These are phyloP conservation scores for Fonticula alba DNA, from an alignment of 78 protist species.

Conservation along the genomic window DNA sequence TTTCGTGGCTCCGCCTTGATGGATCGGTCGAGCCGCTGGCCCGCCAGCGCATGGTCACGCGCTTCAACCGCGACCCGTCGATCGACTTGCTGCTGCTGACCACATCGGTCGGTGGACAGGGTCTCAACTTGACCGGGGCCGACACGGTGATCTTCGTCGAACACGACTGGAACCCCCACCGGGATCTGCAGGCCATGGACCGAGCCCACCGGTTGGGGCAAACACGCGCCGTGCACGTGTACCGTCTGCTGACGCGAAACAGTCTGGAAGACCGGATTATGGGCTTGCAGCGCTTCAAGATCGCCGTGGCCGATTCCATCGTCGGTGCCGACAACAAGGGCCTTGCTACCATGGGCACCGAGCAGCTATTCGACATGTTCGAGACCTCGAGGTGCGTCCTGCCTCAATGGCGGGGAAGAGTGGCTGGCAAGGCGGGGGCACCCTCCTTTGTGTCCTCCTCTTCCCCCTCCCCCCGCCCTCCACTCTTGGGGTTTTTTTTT, in stretches of 20 bases:
- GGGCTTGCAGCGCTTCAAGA: slow-evolving; percentile 78
- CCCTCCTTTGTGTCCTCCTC: too few species aligned
- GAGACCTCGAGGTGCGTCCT: too few species aligned
- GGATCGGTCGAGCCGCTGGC: slow-evolving; percentile 13
- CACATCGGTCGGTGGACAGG: slow-evolving; percentile 91
- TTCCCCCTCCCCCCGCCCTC: too few species aligned
- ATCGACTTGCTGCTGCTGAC: slow-evolving; percentile 57
- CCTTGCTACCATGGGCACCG: slow-evolving; percentile 40
- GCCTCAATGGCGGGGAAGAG: too few species aligned
- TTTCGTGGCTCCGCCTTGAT: slow-evolving; percentile 67
- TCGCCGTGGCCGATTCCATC: slow-evolving; percentile 53
- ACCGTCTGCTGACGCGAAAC: slow-evolving; percentile 63
- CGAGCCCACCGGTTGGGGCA: slow-evolving; percentile 93
- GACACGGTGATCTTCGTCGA: slow-evolving; percentile 91
- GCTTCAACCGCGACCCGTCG: slow-evolving; percentile 69
- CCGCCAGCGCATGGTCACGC: slow-evolving; percentile 42
- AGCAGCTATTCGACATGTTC: slow-evolving; percentile 38
- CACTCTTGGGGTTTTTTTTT: too few species aligned
- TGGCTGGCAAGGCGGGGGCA: too few species aligned
- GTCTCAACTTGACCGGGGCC: slow-evolving; percentile 90
- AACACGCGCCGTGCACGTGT: slow-evolving; percentile 70
- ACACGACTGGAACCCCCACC: slow-evolving; percentile 94
- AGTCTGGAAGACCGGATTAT: slow-evolving; percentile 87
- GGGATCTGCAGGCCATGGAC: slow-evolving; percentile 84
- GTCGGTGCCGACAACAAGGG: slow-evolving; percentile 49